These are phyloP conservation scores for Apiospora pterosperma DNA, from an alignment of 2,329 filamentous ascomycete genomes.

Conservation along the genomic window DNA sequence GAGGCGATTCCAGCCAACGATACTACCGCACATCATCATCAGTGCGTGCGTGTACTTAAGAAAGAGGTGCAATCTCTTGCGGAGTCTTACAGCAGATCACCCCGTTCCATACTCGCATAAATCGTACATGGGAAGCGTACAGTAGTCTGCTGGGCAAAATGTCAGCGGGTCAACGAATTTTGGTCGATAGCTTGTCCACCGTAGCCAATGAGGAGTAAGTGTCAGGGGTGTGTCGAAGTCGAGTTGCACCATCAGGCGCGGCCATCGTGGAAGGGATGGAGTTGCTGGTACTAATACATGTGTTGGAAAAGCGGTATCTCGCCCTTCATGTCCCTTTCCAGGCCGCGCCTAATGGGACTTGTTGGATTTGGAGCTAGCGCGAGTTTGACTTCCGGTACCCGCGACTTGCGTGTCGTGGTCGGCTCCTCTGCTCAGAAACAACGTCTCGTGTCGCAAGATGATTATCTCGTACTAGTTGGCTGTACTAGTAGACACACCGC, in stretches of 20 bases:
- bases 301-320: background rate
- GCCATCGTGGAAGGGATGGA: background rate
- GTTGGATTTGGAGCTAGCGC: background rate
- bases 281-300: background rate
- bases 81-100: slow-evolving; percentile 2
- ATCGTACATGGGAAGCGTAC: background rate
- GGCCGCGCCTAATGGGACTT: slow-evolving; percentile 2
- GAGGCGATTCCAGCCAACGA: background rate
- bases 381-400: background rate
- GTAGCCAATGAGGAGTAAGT: background rate
- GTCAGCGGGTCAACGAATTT: background rate
- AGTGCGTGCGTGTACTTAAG: background rate
- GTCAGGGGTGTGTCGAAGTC: background rate
- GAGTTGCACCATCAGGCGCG: background rate
- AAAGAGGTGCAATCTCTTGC: background rate
- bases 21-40: background rate
- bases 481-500: background rate
- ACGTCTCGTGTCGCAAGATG: background rate
- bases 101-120: background rate
- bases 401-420: background rate
- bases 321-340: background rate
- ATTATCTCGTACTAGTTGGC: background rate
- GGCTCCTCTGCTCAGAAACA: background rate
- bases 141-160: slow-evolving; percentile 1
- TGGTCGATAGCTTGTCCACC: background rate